Evolutionary conservation across 345 rosid genomes (phyloP), one percentile per base, ranked within the genome.

Genomic region (Sapria himalayana): DNA sequence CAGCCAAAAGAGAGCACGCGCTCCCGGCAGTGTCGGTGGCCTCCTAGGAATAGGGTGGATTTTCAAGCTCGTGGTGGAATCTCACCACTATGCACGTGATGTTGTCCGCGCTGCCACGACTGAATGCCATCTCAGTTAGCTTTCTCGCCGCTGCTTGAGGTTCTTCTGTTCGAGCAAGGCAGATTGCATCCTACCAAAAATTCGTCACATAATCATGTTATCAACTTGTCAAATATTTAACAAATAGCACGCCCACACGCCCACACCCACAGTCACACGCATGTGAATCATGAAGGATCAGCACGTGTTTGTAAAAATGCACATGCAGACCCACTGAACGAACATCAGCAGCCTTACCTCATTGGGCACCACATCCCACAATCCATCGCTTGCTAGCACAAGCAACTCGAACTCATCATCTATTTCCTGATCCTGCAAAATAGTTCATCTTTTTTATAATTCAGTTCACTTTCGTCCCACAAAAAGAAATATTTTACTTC

Each of bases 311-410:
- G n/a, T n/a, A n/a, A n/a, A n/a, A n/a, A n/a, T n/a, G n/a, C n/a
- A n/a, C n/a, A n/a, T n/a, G n/a, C n/a, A n/a, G n/a, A n/a, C n/a
- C n/a, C n/a, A n/a, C n/a, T n/a, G n/a, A n/a, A n/a, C n/a, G n/a
- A n/a, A n/a, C n/a, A n/a, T 14, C 7, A 2, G 29, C 7, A 25
- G 13, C 25, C 51, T 50, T 68, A 77, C 99, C 70, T 80, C 93
- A 59, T 91, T 84, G 12, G 79, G 86, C 9, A 91, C 80, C 7
- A 84, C 99, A 62, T 91, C 95, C 99, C 99, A 84, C 36, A 84
- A 51, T 49, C 99, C 99, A 59, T 84, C 99, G 56, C 92, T 91
- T 29, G 95, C 96, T 48, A 91, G 81, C 42, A 91, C 93, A 40
- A 91, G 92, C 48, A 77, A 51, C 52, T 84, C 93, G 4, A 73